These are phyloP conservation scores for Barnettozyma siamensis DNA, from an alignment of 805 yeast species.

Conservation along the genomic window DNA sequence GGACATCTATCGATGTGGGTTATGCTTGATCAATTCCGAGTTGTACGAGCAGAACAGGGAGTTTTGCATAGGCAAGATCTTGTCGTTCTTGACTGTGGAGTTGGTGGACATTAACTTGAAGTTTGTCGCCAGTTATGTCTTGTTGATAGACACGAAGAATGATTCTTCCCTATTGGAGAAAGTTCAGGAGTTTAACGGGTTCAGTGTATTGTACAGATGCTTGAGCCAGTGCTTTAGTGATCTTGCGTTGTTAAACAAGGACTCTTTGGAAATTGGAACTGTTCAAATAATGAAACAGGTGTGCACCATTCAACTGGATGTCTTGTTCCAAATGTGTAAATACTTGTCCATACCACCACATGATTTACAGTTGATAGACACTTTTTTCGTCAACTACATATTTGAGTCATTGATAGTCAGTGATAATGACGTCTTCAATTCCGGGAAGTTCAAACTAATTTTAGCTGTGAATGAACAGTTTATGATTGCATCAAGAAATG, in stretches of 20 bases:
- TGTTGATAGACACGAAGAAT: conserved; percentile 39
- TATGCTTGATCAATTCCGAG: conserved; percentile 28
- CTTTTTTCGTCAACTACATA: conserved; percentile 41
- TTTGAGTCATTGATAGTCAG: conserved; percentile 41
- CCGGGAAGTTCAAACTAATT: conserved; percentile 63
- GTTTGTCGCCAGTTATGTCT: conserved; percentile 36
- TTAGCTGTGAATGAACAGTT: conserved; percentile 83
- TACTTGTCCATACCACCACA: conserved; percentile 37
- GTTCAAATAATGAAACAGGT: conserved; percentile 31
- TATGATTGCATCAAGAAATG: conserved; percentile 48
- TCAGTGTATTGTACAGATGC: conserved; percentile 37
- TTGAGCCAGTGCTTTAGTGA: conserved; percentile 29
- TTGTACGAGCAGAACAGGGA: conserved; percentile 32
- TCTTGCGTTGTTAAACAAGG: conserved; percentile 20
- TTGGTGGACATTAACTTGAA: conserved; percentile 31
- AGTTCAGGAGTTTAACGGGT: conserved; percentile 44
- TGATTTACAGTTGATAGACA: conserved; percentile 38
- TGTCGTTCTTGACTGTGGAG: conserved; percentile 37
- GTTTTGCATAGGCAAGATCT: conserved; percentile 45
- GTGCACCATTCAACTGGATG: conserved; percentile 41
- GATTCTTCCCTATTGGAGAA: conserved; percentile 38
- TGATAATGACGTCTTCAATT: conserved; percentile 53
- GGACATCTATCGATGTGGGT: conserved; percentile 32
- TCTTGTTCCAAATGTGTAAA: conserved; percentile 51
- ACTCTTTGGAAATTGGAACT: conserved; percentile 28